Evolutionary conservation across 768 basidiomycete species (phyloP).

Genomic region (Boletus insuetus): DNA sequence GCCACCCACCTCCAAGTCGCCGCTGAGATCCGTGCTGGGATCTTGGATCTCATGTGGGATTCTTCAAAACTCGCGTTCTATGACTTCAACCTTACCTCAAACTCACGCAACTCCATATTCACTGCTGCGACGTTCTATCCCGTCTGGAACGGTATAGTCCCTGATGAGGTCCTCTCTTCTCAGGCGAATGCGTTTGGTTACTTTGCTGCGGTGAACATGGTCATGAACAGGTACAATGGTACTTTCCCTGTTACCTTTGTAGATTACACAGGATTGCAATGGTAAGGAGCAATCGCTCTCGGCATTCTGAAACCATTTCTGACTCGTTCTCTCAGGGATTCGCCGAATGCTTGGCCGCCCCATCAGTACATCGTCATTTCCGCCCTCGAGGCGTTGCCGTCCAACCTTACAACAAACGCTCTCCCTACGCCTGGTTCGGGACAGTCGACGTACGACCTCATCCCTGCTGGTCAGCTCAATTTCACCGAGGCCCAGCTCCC

Average conservation of each 20-base stretch:
- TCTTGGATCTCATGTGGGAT: slow-evolving; percentile 90
- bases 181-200: slow-evolving; percentile 61
- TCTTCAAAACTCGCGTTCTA: slow-evolving; percentile 81
- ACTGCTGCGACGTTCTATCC: slow-evolving; percentile 82
- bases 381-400: slow-evolving; percentile 71
- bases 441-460: slow-evolving; percentile 60
- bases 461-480: slow-evolving; percentile 82
- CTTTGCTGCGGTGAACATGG: slow-evolving; percentile 64
- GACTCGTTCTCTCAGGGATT: slow-evolving; percentile 38
- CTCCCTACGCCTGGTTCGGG: slow-evolving; percentile 53
- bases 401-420: slow-evolving; percentile 59
- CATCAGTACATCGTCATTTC: slow-evolving; percentile 80
- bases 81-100: slow-evolving; percentile 78
- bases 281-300: too few relatives aligned
- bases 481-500: slow-evolving; percentile 70
- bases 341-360: slow-evolving; percentile 85
- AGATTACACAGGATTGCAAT: slow-evolving; percentile 21
- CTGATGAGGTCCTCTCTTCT: slow-evolving; percentile 56
- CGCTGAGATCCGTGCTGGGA: slow-evolving; percentile 39
- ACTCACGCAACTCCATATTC: slow-evolving; percentile 62
- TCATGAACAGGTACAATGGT: slow-evolving; percentile 80
- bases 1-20: slow-evolving; percentile 56
- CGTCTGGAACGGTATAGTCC: slow-evolving; percentile 84
- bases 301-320: too few relatives aligned
- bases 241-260: slow-evolving; percentile 77